phyloP scores from a whole-genome alignment of 2,329 filamentous ascomycete species.

The Ophiostoma fasciatum region DNA sequence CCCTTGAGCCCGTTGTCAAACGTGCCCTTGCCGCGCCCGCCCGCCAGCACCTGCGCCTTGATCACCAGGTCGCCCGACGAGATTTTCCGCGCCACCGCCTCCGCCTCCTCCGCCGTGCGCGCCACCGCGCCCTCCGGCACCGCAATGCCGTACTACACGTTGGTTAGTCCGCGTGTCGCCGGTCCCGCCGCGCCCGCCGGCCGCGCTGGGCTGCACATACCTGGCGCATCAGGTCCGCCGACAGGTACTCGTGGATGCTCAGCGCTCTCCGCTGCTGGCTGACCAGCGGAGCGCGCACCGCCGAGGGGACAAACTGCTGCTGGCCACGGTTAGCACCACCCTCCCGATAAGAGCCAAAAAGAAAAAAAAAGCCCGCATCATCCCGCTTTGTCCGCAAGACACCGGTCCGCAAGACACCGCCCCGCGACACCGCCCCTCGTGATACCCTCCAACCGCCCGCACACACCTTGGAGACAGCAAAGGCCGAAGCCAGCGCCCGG shows the following conservation, averaged over 20 bases:
- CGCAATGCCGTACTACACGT: slow-evolving; percentile 71
- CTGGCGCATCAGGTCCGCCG: slow-evolving; percentile 73
- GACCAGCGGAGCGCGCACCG: slow-evolving; percentile 39
- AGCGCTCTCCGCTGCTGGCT: slow-evolving; percentile 73
- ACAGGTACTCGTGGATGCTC: slow-evolving; percentile 97
- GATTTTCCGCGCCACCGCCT: slow-evolving; percentile 79
- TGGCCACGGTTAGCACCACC: slow-evolving; percentile 9
- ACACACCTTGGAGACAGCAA: slow-evolving; percentile 61
- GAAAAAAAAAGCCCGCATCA: no score
- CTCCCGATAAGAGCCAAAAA: no score
- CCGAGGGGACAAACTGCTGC: slow-evolving; percentile 26
- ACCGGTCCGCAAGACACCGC: neutral
- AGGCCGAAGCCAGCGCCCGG: slow-evolving; percentile 64
- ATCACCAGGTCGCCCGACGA: slow-evolving; percentile 96
- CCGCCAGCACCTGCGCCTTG: slow-evolving; percentile 97
- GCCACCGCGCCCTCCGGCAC: slow-evolving; percentile 85
- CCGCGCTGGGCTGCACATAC: slow-evolving; percentile 23
- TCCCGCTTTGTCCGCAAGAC: neutral
- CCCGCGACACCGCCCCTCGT: neutral
- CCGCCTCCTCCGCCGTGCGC: slow-evolving; percentile 70
- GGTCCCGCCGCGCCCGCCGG: neutral
- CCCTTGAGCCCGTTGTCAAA: slow-evolving; percentile 99
- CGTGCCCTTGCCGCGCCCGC: slow-evolving; percentile 91
- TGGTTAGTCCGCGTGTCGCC: neutral
- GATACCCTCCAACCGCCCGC: no score